These are phyloP conservation scores for Penicillium sclerotigenum DNA, from an alignment of 2,329 filamentous ascomycete species.

Conservation along the genomic window DNA sequence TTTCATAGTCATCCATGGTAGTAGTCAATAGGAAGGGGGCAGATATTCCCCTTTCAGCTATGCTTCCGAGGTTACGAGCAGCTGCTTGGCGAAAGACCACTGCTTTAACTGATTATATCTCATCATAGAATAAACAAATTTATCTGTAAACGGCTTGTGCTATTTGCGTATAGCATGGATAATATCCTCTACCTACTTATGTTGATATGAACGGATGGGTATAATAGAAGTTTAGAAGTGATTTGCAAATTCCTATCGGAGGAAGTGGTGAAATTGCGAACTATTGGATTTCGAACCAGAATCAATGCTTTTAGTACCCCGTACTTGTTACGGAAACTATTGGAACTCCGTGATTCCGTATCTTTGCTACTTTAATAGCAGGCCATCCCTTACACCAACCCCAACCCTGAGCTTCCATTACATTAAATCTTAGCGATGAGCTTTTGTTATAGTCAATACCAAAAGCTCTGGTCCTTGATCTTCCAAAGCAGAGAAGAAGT, in stretches of 20 bases:
- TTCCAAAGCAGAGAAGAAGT: background rate
- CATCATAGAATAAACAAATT: no score
- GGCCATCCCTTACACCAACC: no score
- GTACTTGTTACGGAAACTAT: background rate
- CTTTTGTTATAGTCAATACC: background rate
- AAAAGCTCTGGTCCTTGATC: background rate
- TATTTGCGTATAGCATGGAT: no score
- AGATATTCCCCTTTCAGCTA: background rate
- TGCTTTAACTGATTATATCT: constrained; percentile 7
- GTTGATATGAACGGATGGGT: background rate
- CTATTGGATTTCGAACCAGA: no score
- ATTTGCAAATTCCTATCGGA: no score
- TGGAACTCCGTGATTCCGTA: background rate
- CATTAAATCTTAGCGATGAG: background rate
- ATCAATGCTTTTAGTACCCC: no score
- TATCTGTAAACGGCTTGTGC: no score
- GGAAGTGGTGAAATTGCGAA: no score
- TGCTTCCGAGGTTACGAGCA: background rate
- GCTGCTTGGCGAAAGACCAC: background rate
- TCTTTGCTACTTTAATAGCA: background rate
- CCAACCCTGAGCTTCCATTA: background rate
- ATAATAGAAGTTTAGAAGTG: background rate
- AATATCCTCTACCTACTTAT: background rate
- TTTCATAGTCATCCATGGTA: background rate
- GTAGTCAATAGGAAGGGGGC: background rate